Evolutionary conservation across 2,329 filamentous ascomycete species (phyloP), one percentile per base, ranked within the genome.

Genomic region (Stachybotrys echinatus): DNA sequence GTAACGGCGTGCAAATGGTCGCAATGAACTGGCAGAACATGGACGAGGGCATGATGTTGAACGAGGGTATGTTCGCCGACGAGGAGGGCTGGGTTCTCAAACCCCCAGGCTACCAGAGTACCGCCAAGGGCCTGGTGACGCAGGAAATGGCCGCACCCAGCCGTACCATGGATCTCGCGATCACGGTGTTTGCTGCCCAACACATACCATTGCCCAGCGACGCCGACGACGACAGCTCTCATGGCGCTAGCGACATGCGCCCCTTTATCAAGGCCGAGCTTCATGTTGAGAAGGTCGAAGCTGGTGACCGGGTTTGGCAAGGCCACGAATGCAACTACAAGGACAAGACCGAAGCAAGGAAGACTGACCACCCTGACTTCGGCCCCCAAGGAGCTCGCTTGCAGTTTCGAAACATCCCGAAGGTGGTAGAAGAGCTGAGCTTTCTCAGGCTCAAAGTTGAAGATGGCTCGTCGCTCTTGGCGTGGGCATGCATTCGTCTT

Each of bases 1-100:
- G 91, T 46, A 85, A 89, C 48, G 94, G 94, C 23, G 92, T 96
- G 19, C 94, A 99, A 68, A 97, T 99, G 92, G 92, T 90, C 5
- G 92, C 94, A 18, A 80, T 97, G 67, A 99, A 99, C 66, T 97
- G 94, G 92, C 94, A 99, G 69, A 92, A 87, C 3, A 87, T 92
- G 58, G 92, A 97, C 64, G 83, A 94, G 50, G 89, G 89, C 42
- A 95, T 96, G 81, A 95, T 97, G 76, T 81, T 99, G 64, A 97
- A 97, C 63, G 88, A 95, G 61, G 94, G 88, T 64, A 97, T 99
- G 94, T 99, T 97, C 65, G 89, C 90, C 34, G 88, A 84, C 10
- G 87, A 88, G 47, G 74, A 81, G 40, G 92, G 92, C 39, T 96
- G 89, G 88, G 83, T 92, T 3, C 75, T 94, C 53, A 96, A 96